Conservation (phyloP, 129 eudicot genomes). For the Lactuca saligna region DNA sequence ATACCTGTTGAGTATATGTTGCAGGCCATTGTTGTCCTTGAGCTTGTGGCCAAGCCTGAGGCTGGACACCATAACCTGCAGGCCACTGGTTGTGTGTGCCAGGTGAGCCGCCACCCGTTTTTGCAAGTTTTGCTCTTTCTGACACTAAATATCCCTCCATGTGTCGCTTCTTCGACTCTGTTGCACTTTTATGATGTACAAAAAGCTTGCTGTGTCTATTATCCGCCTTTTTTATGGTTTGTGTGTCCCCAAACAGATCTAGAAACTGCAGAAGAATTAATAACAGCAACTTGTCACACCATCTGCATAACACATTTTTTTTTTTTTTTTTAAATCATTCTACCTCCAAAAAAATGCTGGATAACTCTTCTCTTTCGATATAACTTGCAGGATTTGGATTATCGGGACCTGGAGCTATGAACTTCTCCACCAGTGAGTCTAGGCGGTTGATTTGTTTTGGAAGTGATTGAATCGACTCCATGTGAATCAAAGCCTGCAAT, state of each 20-base stretch:
- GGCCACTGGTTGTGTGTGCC: constrained; percentile 78
- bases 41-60: constrained; percentile 93
- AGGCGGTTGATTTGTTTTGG: constrained; percentile 77
- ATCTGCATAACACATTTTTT: constrained; percentile 9
- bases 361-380: constrained; percentile 84
- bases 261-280: constrained; percentile 71
- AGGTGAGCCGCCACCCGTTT: constrained; percentile 51
- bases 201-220: constrained; percentile 77
- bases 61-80: constrained; percentile 75
- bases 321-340: too few species aligned
- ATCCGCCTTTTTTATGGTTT: constrained; percentile 75
- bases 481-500: constrained; percentile 79
- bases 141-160: constrained; percentile 71
- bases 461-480: constrained; percentile 71
- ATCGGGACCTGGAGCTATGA: constrained; percentile 60
- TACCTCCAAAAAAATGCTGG: constrained; percentile 94
- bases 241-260: constrained; percentile 80
- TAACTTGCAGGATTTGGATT: constrained; percentile 54
- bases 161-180: constrained; percentile 78
- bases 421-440: constrained; percentile 80
- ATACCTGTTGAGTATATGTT: constrained; percentile 80
- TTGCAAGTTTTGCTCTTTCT: constrained; percentile 82
- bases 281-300: not conserved
- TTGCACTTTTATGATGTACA: constrained; percentile 57
- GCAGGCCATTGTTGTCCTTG: constrained; percentile 86